A percentile compares a stretch with the other conserved stretches of the same genome.
phyloP scores from a whole-genome alignment of 2,329 filamentous ascomycete genomes.

The Ceratocystis albifundus region DNA sequence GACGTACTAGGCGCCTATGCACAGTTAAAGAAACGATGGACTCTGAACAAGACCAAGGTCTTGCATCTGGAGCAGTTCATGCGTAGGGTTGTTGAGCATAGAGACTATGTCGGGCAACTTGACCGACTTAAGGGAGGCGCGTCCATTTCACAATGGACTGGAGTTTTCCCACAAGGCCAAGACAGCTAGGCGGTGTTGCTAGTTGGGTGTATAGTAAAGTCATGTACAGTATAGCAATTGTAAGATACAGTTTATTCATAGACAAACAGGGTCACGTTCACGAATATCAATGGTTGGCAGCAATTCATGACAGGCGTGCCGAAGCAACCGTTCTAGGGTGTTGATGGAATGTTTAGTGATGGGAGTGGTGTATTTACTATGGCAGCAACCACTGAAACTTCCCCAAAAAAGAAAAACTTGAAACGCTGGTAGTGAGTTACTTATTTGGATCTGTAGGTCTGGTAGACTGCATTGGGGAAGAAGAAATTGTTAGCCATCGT shows the following conservation, averaged over 20 bases:
- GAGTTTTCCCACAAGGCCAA: not conserved
- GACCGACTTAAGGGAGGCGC: conserved; percentile 1
- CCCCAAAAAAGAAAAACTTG: conserved; percentile 1
- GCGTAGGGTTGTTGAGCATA: conserved; percentile 18
- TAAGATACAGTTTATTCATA: conserved; percentile 9
- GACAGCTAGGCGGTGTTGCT: not conserved
- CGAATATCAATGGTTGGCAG: not conserved
- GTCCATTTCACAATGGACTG: conserved; percentile 20
- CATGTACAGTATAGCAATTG: conserved; percentile 13
- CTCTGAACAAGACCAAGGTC: conserved; percentile 38
- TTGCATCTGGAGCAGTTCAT: conserved; percentile 37
- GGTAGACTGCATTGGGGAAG: conserved; percentile 35
- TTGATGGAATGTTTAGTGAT: conserved; percentile 9
- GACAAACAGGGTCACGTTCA: not conserved
- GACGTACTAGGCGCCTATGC: conserved; percentile 46
- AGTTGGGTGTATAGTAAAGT: not conserved
- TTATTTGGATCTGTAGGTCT: conserved; percentile 37
- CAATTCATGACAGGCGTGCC: not conserved
- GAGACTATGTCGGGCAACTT: conserved; percentile 7
- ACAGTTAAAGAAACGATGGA: conserved; percentile 39
- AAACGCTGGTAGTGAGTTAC: not conserved
- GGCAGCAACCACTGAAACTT: conserved; percentile 1
- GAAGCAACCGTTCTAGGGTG: too few species aligned
- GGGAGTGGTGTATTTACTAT: conserved; percentile 11
- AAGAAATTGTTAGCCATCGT: not conserved